Conservation (phyloP, 495 filamentous ascomycete genomes). For the Chaetomidium leptoderma region DNA sequence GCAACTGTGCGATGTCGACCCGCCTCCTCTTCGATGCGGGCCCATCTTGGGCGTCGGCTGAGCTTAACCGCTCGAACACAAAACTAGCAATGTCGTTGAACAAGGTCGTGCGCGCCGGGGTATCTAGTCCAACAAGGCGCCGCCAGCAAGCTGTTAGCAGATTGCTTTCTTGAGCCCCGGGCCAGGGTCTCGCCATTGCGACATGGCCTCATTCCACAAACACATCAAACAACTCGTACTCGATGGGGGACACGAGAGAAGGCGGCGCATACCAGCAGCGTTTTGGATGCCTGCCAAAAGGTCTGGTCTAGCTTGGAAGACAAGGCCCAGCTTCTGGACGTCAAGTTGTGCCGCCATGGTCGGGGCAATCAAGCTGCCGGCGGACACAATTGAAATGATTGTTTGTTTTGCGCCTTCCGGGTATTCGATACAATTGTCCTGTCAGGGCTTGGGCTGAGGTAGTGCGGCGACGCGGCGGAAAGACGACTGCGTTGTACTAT, state of each 20-base stretch:
- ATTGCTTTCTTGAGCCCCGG: neutral
- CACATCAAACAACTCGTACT: neutral
- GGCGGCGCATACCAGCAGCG: constrained; percentile 39
- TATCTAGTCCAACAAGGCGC: constrained; percentile 30
- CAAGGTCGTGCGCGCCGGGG: constrained; percentile 41
- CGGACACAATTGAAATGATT: neutral
- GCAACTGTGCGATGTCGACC: constrained; percentile 39
- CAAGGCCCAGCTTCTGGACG: constrained; percentile 36
- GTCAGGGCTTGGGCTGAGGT: too few relatives aligned
- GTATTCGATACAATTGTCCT: too few relatives aligned
- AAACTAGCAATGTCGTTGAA: constrained; percentile 54
- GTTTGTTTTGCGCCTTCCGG: too few relatives aligned
- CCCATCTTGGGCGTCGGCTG: constrained; percentile 24
- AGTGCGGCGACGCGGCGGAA: too few relatives aligned
- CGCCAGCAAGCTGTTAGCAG: constrained; percentile 9
- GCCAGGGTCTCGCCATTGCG: neutral
- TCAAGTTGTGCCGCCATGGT: constrained; percentile 43
- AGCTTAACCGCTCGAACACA: constrained; percentile 40
- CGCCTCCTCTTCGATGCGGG: constrained; percentile 48
- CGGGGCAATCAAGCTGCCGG: neutral
- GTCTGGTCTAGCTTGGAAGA: constrained; percentile 46
- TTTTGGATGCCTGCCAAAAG: constrained; percentile 42
- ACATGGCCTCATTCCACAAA: neutral
- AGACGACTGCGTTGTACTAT: too few relatives aligned
- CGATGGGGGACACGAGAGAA: neutral